A percentile compares a stretch with the other conserved stretches of the same genome.
Evolutionary conservation across 768 basidiomycete genomes (phyloP).

Genomic region (Boletus pseudo-olivaceus): DNA sequence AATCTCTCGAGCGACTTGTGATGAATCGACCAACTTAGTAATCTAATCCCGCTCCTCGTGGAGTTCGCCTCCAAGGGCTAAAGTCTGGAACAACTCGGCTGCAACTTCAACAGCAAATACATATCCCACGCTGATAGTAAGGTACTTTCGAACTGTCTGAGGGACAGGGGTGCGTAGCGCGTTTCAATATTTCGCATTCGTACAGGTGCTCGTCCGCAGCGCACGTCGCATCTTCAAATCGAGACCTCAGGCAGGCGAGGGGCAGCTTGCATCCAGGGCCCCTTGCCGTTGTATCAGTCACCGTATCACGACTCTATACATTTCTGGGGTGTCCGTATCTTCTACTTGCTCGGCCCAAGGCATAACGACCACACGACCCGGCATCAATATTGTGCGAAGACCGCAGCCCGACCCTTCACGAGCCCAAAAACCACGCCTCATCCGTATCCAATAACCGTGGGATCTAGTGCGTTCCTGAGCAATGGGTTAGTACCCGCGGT

Average conservation of each 20-base stretch:
- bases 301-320: too few relatives aligned
- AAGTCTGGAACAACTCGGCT: background rate
- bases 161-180: background rate
- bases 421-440: too few relatives aligned
- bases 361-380: background rate
- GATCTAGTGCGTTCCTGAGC: background rate
- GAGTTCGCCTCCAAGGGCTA: background rate
- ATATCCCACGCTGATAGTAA: background rate
- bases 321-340: background rate
- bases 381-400: too few relatives aligned
- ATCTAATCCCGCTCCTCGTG: background rate
- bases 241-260: background rate
- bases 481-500: background rate
- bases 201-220: background rate
- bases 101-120: background rate
- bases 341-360: background rate
- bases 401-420: too few relatives aligned
- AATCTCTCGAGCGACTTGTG: background rate
- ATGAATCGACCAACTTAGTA: background rate
- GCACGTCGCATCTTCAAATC: background rate
- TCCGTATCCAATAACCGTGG: background rate
- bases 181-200: background rate
- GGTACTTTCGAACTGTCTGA: background rate
- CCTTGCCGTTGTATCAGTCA: background rate
- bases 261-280: background rate